Evolutionary conservation across 495 filamentous ascomycete species (phyloP).

Genomic region (Hypoxylon trugodes): DNA sequence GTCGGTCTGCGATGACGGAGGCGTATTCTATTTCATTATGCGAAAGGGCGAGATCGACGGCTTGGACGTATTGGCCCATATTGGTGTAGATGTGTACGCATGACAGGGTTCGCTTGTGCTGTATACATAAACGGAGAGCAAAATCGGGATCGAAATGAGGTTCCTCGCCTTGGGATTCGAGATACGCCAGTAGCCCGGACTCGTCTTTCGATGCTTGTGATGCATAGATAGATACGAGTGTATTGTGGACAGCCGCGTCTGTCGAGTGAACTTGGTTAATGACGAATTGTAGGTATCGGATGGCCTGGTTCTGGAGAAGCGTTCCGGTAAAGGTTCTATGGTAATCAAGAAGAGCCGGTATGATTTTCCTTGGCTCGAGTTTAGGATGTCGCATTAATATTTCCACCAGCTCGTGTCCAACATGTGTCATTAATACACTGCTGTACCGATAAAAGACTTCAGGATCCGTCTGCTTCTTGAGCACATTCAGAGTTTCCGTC

Average conservation of each 20-base stretch:
- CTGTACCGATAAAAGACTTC: constrained; percentile 96
- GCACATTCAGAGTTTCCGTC: constrained; percentile 84
- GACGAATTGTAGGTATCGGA: constrained; percentile 91
- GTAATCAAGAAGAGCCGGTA: constrained; percentile 92
- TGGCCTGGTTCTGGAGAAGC: constrained; percentile 83
- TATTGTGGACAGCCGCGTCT: constrained; percentile 95
- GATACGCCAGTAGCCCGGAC: constrained; percentile 82
- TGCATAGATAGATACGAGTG: constrained; percentile 94
- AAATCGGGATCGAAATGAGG: constrained; percentile 96
- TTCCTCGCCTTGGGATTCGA: constrained; percentile 73
- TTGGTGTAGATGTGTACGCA: constrained; percentile 96
- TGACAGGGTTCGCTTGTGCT: constrained; percentile 88
- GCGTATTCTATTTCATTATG: constrained; percentile 91
- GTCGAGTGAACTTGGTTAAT: constrained; percentile 85
- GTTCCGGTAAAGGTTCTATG: constrained; percentile 74
- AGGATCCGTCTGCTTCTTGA: constrained; percentile 89
- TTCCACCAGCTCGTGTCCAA: constrained; percentile 83
- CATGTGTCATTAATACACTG: constrained; percentile 93
- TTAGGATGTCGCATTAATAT: constrained; percentile 92
- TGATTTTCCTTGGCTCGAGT: constrained; percentile 86
- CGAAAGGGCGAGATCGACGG: constrained; percentile 89
- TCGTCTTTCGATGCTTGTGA: constrained; percentile 84
- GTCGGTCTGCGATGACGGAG: constrained; percentile 86
- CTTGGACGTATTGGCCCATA: constrained; percentile 91
- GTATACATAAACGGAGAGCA: constrained; percentile 92